Base-by-base conservation (phyloP, 2,329 filamentous ascomycete species). In the Aspergillus pseudoviridinutans region DNA sequence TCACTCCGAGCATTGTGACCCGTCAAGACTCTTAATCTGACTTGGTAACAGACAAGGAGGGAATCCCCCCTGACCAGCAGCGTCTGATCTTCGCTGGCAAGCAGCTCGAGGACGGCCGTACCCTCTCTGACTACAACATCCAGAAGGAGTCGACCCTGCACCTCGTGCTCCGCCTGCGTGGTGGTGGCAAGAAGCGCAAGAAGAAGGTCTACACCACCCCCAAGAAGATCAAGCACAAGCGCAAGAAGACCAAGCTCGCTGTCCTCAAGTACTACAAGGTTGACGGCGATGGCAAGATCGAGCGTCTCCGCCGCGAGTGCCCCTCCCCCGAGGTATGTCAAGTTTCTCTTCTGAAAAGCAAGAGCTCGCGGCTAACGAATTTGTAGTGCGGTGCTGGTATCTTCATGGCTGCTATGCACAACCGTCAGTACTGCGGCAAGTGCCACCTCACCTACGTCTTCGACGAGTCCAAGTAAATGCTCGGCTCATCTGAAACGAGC, bases 181-280 rank as follows among this genome's bases (percentile, higher is more conserved):
- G 94, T 86, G 94, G 93, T 81, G 92, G 82, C 78, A 99, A 99
- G 92, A 97, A 97, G 91, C 88, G 95, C 82, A 99, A 99, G 91
- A 96, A 96, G 92, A 99, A 99, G 92, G 94, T 99, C 72, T 99
- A 99, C 90, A 97, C 91, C 79, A 99, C 94, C 76, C 94, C 94
- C 80, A 99, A 99, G 92, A 99, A 99, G 92, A 99, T 99, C 90
- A 99, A 99, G 94, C 94, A 99, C 89, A 99, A 99, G 92, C 90
- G 92, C 86, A 99, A 97, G 92, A 99, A 99, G 93, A 96, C 90
- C 88, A 99, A 99, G 90, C 85, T 99, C 80, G 94, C 94, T 76
- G 93, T 99, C 72, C 92, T 99, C 81, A 99, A 99, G 89, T 99
- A 99, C 91, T 99, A 99, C 91, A 99, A 99, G 91, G 94, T 99